A percentile compares a stretch with the other conserved stretches of the same genome.
These are phyloP conservation scores for Calonectria montana DNA, from an alignment of 2,329 filamentous ascomycete genomes.

Conservation along the genomic window DNA sequence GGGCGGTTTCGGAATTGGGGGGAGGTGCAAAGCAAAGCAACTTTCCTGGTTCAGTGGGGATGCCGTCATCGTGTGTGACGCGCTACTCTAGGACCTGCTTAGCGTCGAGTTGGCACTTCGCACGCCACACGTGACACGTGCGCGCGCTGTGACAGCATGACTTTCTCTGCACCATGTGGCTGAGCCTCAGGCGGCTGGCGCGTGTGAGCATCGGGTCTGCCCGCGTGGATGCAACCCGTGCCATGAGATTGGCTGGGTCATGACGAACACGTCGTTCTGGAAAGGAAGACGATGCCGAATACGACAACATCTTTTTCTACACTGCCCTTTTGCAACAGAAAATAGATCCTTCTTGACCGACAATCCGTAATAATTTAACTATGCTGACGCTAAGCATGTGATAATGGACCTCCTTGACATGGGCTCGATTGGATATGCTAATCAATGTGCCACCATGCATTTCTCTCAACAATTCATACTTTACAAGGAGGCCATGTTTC, in stretches of 20 bases:
- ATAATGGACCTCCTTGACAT: slow-evolving; percentile 2
- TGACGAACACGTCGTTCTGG: background rate
- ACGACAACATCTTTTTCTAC: background rate
- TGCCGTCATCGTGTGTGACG: slow-evolving; percentile 43
- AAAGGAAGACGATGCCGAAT: background rate
- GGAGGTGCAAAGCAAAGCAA: slow-evolving; percentile 31
- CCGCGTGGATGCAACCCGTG: slow-evolving; percentile 15
- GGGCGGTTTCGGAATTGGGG: slow-evolving; percentile 24
- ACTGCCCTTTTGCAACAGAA: background rate
- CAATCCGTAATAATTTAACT: background rate
- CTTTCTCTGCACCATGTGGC: slow-evolving; percentile 11
- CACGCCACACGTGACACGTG: slow-evolving; percentile 40
- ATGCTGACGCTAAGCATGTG: slow-evolving; percentile 2
- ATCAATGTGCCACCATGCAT: background rate
- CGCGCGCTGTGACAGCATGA: background rate
- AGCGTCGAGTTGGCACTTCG: slow-evolving; percentile 29
- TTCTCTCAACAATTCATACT: background rate
- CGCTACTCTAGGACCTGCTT: slow-evolving; percentile 33
- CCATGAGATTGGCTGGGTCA: slow-evolving; percentile 12
- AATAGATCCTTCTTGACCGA: background rate
- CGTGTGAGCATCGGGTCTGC: slow-evolving; percentile 1
- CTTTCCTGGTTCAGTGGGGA: slow-evolving; percentile 40
- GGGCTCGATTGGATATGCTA: background rate
- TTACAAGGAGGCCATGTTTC: background rate
- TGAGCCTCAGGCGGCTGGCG: slow-evolving; percentile 9